phyloP scores from a whole-genome alignment of 225 moss, liverwort and hornwort genomes.

The Straminergon stramineum region DNA sequence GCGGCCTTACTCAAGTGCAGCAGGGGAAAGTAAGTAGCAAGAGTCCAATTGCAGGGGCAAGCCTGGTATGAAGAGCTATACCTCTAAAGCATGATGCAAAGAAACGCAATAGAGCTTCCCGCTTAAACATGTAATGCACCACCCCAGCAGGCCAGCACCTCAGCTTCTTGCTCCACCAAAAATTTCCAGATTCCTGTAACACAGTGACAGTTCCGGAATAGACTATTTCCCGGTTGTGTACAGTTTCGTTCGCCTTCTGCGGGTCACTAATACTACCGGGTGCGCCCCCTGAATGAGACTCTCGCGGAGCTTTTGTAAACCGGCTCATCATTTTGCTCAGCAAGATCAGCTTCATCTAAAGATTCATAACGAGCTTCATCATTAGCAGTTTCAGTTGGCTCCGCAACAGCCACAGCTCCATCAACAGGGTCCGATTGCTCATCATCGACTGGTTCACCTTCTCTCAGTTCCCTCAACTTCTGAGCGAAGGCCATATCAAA shows the following conservation, averaged over 20 bases:
- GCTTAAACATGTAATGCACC: not conserved
- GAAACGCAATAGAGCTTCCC: not conserved
- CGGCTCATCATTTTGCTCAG: constrained; percentile 21
- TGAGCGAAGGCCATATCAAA: constrained; percentile 17
- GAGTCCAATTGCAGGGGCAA: not conserved
- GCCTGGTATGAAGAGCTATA: not conserved
- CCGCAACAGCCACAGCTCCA: not conserved
- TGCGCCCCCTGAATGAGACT: constrained; percentile 2
- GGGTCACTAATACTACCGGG: not conserved
- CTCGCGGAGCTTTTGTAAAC: not conserved
- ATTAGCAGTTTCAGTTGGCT: constrained; percentile 34
- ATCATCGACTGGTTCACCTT: constrained; percentile 28
- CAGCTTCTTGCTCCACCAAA: not conserved
- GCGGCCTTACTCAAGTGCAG: not conserved
- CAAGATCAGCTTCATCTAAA: not conserved
- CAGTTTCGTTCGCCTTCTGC: not conserved
- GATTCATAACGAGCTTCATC: not conserved
- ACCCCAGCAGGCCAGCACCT: not conserved
- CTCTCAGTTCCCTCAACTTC: constrained; percentile 18
- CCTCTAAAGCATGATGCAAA: not conserved
- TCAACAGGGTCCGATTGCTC: constrained; percentile 16
- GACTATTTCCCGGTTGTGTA: not conserved
- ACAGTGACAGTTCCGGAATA: not conserved
- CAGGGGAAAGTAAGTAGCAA: not conserved
- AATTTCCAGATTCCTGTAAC: not conserved